Base-by-base conservation (phyloP, 2,329 filamentous ascomycete species). In the Calonectria montana region DNA sequence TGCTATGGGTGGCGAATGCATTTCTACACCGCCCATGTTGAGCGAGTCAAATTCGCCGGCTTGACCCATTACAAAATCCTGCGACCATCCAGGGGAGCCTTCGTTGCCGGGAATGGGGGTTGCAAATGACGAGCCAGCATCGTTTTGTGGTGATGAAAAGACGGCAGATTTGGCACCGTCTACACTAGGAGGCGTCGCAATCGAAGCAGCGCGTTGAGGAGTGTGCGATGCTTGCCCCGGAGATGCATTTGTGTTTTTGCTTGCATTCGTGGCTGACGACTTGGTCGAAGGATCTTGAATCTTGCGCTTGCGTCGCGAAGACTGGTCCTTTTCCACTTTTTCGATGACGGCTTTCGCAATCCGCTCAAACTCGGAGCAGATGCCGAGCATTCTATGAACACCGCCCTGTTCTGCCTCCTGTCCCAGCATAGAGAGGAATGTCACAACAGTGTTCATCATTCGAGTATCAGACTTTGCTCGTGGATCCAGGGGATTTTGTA, bases 361-460 rank as follows among this genome's bases (percentile, higher is more conserved):
- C 70, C 97, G 92, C 82, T 98, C 96, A 78, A 99, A 99, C 80
- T 99, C 97, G n/a, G 94, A 91, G 82, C 96, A 98, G 1, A 98
- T 93, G 27, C 93, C 93, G 21, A 98, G 90, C 95, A 98, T 98
- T 62, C 97, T 94, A 81, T 95, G 94, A 6, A 98, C 94, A 78
- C 94, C 96, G 48, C 95, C 94, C 70, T 96, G 97, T 69, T 95
- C 94, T 74, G 96, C 94, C 78, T 98, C 96, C 41, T 93, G 91
- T n/a, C 94, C 94, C 15, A 99, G 88, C 83, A 94, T 96, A 4
- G 94, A 95, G 39, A 99, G 85, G 83, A 98, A 99, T 50, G 92
- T 95, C 67, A 98, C 96, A 1, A 99, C 97, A 9, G 96, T 88
- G 76, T 93, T 95, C 95, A 99, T 98, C 23, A 98, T 85, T 75